These are phyloP conservation scores for Brassica balearica DNA, from an alignment of 441 rosid genomes.

Conservation along the genomic window DNA sequence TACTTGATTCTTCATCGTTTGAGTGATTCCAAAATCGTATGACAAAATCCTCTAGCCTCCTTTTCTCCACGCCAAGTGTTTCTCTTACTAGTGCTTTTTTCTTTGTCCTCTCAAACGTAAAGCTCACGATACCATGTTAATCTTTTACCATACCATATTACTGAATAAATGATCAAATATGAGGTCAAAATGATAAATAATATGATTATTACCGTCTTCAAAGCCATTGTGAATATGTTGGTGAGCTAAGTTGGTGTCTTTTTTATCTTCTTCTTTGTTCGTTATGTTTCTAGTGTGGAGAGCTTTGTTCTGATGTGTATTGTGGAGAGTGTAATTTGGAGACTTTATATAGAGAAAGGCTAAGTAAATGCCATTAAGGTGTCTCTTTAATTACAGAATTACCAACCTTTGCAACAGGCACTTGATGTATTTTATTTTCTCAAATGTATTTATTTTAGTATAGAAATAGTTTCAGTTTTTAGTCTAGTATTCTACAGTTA, in stretches of 20 bases:
- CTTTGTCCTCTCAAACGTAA: too few species aligned
- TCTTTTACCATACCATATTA: neutral
- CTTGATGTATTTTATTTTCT: slow-evolving; percentile 9
- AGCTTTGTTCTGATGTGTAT: slow-evolving; percentile 11
- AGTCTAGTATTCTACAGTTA: neutral
- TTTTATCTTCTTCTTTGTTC: slow-evolving; percentile 9
- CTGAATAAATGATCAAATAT: neutral
- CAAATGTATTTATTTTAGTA: neutral
- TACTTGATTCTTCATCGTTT: too few species aligned
- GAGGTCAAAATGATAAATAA: slow-evolving; percentile 1
- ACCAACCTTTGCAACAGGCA: neutral
- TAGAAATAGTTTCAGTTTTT: neutral
- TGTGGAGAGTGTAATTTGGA: slow-evolving; percentile 8
- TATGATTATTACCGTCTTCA: slow-evolving; percentile 66
- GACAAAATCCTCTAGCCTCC: too few species aligned
- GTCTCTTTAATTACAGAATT: slow-evolving; percentile 31
- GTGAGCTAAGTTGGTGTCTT: slow-evolving; percentile 16
- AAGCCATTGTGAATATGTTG: slow-evolving; percentile 82
- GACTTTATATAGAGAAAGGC: slow-evolving; percentile 27
- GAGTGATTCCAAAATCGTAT: too few species aligned
- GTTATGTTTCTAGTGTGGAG: slow-evolving; percentile 18
- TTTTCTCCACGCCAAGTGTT: too few species aligned
- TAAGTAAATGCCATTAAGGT: slow-evolving; percentile 12
- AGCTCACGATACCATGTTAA: too few species aligned
- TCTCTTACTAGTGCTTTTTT: too few species aligned